phyloP scores from a whole-genome alignment of 306 rosid genomes.

The Sindora glabra region DNA sequence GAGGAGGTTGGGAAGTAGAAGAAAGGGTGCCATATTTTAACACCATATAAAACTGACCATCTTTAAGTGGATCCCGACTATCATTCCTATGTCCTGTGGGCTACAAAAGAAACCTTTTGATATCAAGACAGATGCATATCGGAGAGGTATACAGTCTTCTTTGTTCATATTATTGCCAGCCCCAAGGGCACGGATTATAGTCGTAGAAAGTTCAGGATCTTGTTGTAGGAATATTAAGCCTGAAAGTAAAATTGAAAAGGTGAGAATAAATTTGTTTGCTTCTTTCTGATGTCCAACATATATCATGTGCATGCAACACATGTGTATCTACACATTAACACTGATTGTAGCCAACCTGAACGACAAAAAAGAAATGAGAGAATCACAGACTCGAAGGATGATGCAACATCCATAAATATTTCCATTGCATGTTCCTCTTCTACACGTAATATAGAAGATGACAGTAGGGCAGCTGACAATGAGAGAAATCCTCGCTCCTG shows the following conservation, averaged over 20 bases:
- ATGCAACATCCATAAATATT: slow-evolving; percentile 62
- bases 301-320: not conserved
- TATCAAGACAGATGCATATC: slow-evolving; percentile 77
- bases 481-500: slow-evolving; percentile 98
- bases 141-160: slow-evolving; percentile 80
- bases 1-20: not conserved
- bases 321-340: not conserved
- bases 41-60: slow-evolving; percentile 50
- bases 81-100: slow-evolving; percentile 71
- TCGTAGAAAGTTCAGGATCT: slow-evolving; percentile 76
- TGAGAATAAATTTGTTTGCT: slow-evolving; percentile 4
- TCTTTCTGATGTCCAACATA: slow-evolving; percentile 16
- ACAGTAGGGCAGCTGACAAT: slow-evolving; percentile 80
- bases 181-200: slow-evolving; percentile 61
- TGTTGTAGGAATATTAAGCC: slow-evolving; percentile 83
- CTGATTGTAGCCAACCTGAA: slow-evolving; percentile 51
- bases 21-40: not conserved
- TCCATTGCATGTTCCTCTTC: slow-evolving; percentile 62
- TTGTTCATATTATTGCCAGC: slow-evolving; percentile 54
- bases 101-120: slow-evolving; percentile 85
- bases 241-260: slow-evolving; percentile 28
- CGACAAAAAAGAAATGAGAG: slow-evolving; percentile 81
- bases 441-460: slow-evolving; percentile 54
- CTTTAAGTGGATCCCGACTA: slow-evolving; percentile 74
- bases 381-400: slow-evolving; percentile 79